A percentile compares a stretch with the other conserved stretches of the same genome.
phyloP scores from a whole-genome alignment of 139 green algal genomes.

The Dunaliella primolecta region DNA sequence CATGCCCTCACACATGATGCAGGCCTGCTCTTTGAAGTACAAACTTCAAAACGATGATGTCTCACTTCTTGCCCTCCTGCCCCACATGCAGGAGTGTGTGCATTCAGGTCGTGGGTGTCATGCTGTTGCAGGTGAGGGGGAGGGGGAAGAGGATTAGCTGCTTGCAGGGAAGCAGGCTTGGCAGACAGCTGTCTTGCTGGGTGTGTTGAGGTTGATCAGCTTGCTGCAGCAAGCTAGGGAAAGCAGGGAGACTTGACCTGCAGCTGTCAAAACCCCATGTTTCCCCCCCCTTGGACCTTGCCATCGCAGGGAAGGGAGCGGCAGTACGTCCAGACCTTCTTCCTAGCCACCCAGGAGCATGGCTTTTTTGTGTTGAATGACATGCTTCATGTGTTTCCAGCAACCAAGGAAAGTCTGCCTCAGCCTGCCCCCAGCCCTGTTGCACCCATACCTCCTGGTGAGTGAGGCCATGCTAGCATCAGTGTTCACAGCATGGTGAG shows the following conservation, averaged over 20 bases:
- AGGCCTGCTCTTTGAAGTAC: no score
- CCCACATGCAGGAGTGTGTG: no score
- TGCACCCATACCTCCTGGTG: neutral
- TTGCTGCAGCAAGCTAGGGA: no score
- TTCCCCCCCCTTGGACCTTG: conserved; percentile 12
- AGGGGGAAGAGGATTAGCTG: neutral
- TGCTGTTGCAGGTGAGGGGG: conserved; percentile 44
- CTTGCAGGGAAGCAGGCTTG: neutral
- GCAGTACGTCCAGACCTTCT: conserved; percentile 87
- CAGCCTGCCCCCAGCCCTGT: neutral
- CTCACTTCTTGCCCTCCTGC: no score
- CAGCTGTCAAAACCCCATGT: no score
- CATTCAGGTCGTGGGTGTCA: conserved; percentile 71
- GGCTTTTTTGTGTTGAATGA: conserved; percentile 93
- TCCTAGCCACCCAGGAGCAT: conserved; percentile 84
- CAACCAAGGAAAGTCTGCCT: neutral
- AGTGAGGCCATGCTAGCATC: no score
- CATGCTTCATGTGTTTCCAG: conserved; percentile 64
- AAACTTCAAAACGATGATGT: no score
- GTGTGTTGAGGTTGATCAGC: no score
- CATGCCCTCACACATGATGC: no score
- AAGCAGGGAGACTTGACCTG: no score
- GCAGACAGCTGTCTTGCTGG: no score
- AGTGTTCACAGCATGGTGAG: no score
- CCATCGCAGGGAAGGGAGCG: conserved; percentile 44